phyloP scores from a whole-genome alignment of 2,329 filamentous ascomycete species.

The Exophiala viscosa region DNA sequence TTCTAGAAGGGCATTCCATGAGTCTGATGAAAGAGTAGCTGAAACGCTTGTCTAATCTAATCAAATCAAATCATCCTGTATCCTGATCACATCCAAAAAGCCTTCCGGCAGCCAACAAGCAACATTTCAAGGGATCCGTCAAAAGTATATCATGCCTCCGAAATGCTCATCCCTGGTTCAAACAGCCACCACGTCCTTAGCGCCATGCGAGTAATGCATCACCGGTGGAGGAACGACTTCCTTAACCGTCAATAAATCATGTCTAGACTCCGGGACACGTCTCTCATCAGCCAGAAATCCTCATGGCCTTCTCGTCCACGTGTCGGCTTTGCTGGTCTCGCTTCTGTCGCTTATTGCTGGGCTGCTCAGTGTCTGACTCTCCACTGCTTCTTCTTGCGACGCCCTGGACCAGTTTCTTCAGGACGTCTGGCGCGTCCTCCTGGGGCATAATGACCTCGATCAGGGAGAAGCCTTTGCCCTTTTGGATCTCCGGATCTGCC shows the following conservation, averaged over 20 bases:
- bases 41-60: too few relatives aligned
- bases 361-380: constrained; percentile 19
- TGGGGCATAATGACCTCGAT: constrained; percentile 42
- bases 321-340: neutral
- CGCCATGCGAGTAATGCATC: too few relatives aligned
- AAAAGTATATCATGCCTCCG: too few relatives aligned
- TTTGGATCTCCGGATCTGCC: constrained; percentile 32
- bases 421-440: constrained; percentile 36
- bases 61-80: too few relatives aligned
- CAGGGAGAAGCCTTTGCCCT: constrained; percentile 40
- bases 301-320: constrained; percentile 22
- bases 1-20: too few relatives aligned
- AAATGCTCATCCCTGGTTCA: too few relatives aligned
- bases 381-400: constrained; percentile 23
- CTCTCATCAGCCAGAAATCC: constrained; percentile 14
- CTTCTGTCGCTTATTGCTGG: neutral
- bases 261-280: neutral
- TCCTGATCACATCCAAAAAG: too few relatives aligned
- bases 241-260: neutral
- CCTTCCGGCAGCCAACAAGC: too few relatives aligned
- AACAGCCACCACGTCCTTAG: too few relatives aligned
- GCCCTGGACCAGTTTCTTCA: constrained; percentile 32
- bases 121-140: too few relatives aligned
- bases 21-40: too few relatives aligned
- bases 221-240: neutral